These are phyloP conservation scores for Aspergillus diversus DNA, from an alignment of 495 filamentous ascomycete species.

Conservation along the genomic window DNA sequence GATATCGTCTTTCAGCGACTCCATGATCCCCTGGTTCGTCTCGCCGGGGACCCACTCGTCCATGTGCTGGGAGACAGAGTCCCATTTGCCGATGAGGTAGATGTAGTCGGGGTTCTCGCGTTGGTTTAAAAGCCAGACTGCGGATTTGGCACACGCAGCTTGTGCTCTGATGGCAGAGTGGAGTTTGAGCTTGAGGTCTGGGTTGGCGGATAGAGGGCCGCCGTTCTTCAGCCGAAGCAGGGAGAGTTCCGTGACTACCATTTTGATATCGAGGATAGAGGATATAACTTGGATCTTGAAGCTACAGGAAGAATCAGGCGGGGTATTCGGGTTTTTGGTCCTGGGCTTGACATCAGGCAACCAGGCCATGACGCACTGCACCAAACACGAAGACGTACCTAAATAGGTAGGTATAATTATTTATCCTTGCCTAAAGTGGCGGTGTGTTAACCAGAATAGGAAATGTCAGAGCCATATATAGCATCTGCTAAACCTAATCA, in stretches of 20 bases:
- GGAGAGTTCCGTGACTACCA: constrained; percentile 60
- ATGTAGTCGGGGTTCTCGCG: constrained; percentile 49
- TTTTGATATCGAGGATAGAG: constrained; percentile 16
- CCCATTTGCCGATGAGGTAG: constrained; percentile 58
- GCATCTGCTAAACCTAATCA: too few species aligned
- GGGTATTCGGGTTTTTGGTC: too few species aligned
- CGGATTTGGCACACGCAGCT: constrained; percentile 37
- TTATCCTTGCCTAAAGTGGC: too few species aligned
- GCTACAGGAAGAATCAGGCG: too few species aligned
- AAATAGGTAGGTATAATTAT: too few species aligned
- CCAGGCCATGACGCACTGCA: too few species aligned
- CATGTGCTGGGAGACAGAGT: constrained; percentile 48
- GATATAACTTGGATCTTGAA: too few species aligned
- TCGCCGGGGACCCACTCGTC: constrained; percentile 48
- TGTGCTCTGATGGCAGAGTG: constrained; percentile 40
- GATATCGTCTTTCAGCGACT: constrained; percentile 44
- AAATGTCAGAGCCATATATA: too few species aligned
- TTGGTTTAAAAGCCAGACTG: constrained; percentile 43
- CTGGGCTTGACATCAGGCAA: too few species aligned
- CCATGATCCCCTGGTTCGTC: constrained; percentile 45
- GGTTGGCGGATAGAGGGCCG: constrained; percentile 13
- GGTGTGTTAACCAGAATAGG: too few species aligned
- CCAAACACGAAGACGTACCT: too few species aligned
- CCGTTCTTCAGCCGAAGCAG: constrained; percentile 40
- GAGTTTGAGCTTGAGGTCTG: constrained; percentile 19